Evolutionary conservation across 192 early-diverging fungal species (phyloP).

Genomic region (Linnemannia elongata): DNA sequence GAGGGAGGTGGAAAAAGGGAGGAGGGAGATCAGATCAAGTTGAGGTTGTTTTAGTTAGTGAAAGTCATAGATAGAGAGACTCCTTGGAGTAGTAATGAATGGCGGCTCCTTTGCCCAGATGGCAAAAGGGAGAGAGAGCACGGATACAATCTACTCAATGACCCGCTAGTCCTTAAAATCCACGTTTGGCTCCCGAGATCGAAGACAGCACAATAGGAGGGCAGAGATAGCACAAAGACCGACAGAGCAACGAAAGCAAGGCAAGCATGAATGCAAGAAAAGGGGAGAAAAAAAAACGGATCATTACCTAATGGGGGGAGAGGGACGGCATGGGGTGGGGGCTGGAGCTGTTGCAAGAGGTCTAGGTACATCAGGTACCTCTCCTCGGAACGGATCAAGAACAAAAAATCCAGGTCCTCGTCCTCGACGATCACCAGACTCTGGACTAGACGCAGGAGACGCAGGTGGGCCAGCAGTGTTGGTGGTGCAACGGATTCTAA

Average conservation of each 20-base stretch:
- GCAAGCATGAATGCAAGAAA: not conserved
- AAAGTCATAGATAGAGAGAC: not conserved
- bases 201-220: not conserved
- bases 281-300: not conserved
- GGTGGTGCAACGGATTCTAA: constrained; percentile 50
- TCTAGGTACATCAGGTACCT: constrained; percentile 68
- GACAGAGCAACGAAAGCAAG: not conserved
- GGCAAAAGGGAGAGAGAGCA: not conserved
- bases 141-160: not conserved
- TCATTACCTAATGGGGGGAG: constrained; percentile 61
- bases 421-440: constrained; percentile 48
- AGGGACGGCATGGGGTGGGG: constrained; percentile 50
- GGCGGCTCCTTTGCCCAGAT: not conserved
- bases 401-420: constrained; percentile 60
- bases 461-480: constrained; percentile 48
- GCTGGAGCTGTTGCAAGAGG: constrained; percentile 55
- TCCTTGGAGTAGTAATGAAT: not conserved
- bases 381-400: constrained; percentile 66
- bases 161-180: not conserved
- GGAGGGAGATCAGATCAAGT: not conserved
- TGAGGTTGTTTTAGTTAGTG: not conserved
- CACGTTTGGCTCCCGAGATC: not conserved
- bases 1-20: not conserved
- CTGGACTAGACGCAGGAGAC: constrained; percentile 42
- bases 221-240: not conserved